Evolutionary conservation across 2,329 filamentous ascomycete genomes (phyloP), one percentile per base, ranked within the genome.

Genomic region (Talaromyces atroroseus): DNA sequence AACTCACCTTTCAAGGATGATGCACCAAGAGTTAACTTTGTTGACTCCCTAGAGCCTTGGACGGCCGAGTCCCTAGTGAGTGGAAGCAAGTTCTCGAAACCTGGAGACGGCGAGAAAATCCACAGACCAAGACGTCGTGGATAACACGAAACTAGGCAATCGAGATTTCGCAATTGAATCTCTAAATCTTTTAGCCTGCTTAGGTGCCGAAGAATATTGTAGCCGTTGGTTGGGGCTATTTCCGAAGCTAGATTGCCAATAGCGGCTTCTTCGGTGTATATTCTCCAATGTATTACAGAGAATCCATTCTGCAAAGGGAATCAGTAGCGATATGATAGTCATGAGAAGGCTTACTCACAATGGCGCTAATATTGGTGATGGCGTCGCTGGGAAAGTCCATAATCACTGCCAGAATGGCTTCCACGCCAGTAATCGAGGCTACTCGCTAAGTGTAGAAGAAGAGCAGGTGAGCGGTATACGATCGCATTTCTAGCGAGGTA

Each of bases 351-450:
- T 18, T 18, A 68, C 74, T 62, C 68, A 76, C 74, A 65, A 75
- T 70, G 54, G 69, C 64, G 64, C 68, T 69, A 61, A 75, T 65
- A 60, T 75, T 76, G 46, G 73, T 76, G 61, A 68, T 69, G 57
- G 70, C 70, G 58, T 66, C 68, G 60, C 69, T 70, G 58, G 73
- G 73, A 65, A 76, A 76, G 62, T 75, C 73, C 73, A 75, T 76
- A 60, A 57, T 72, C 69, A 57, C 60, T 47, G 57, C 54, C 59
- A 57, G 56, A 63, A 58, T 62, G 61, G 56, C 56, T 58, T 47
- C 47, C 40, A 32, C 20, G 50, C 55, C 50, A 24, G 48, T 44
- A 20, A 42, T 63, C 58, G 62, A 45, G 61, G 36, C 61, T 64
- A 61, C 62, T 63, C 62, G 63, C 64, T 23, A 62, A 61, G 62